These are phyloP conservation scores for Nicotiana otophora DNA, from an alignment of 257 asterid species.

Conservation along the genomic window DNA sequence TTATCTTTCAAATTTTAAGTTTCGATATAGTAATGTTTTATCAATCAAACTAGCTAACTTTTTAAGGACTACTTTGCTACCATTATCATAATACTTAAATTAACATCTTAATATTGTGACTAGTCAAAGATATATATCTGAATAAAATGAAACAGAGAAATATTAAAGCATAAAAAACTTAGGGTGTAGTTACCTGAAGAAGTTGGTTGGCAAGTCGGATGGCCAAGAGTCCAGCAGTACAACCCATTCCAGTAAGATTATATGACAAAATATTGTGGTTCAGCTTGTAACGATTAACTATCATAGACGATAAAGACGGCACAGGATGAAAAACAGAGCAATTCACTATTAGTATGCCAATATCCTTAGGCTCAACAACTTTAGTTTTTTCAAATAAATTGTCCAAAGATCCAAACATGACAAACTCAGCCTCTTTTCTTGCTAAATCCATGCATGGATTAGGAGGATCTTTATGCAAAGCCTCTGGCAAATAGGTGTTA, in stretches of 20 bases:
- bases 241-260: constrained; percentile 45
- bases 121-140: too few relatives aligned
- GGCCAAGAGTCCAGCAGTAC: constrained; percentile 45
- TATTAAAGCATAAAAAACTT: too few relatives aligned
- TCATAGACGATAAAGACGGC: constrained; percentile 40
- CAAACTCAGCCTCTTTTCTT: constrained; percentile 35
- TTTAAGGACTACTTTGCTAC: too few relatives aligned
- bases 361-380: constrained; percentile 25
- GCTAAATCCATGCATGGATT: constrained; percentile 30
- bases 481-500: constrained; percentile 31
- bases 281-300: constrained; percentile 33
- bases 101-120: too few relatives aligned
- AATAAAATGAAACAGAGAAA: too few relatives aligned
- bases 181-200: background rate
- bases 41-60: too few relatives aligned
- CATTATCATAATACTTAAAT: too few relatives aligned
- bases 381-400: constrained; percentile 24
- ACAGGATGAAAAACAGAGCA: constrained; percentile 43
- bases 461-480: constrained; percentile 27
- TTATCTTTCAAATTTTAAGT: too few relatives aligned
- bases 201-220: constrained; percentile 34
- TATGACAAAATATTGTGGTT: constrained; percentile 26
- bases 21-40: too few relatives aligned
- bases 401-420: constrained; percentile 37
- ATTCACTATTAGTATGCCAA: constrained; percentile 38